Evolutionary conservation across 1,284 basidiomycete species (phyloP), one percentile per base, ranked within the genome.

Genomic region (Leccinum subspadiceum): DNA sequence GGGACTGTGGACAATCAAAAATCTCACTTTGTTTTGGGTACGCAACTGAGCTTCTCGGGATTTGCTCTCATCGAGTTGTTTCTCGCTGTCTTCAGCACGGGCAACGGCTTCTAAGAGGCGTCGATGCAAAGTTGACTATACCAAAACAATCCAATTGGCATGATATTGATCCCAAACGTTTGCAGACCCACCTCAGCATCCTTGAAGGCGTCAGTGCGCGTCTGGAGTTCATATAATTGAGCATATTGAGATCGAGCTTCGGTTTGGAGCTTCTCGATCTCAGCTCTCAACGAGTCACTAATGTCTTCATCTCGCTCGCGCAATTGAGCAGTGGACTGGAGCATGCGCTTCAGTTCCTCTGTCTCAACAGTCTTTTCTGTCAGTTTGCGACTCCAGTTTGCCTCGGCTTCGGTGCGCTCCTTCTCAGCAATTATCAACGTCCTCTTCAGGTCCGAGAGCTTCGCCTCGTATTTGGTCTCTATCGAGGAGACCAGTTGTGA

Each of bases 351-450:
- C 64, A 96, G 70, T 44, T 86, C 81, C 61, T 96, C 94, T 17
- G 89, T 79, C 70, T 96, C 94, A 61, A 81, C 83, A 24, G 84
- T 79, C 69, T 92, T 90, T 65, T 90, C 89, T 35, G 82, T 81
- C 41, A 94, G 75, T 68, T 89, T 94, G 61, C 81, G 81, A 67
- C 89, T 90, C 91, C 93, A 94, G 64, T 92, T 89, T 41, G 89
- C 86, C 66, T 97, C 94, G 31, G 83, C 83, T 60, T 93, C 92
- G 57, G 81, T 85, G 31, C 90, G 80, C 70, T 94, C 93, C 66
- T 81, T 84, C 73, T 94, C 92, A 22, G 84, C 71, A 17, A 77
- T 76, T 9, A 74, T 66, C 17, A 92, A 70, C 52, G 83, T 81
- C 61, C 80, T 76, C 60, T 83, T 83, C 61, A 95, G 75, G 63